Percentiles rank a stretch among this genome's conserved stretches.
phyloP scores from a whole-genome alignment of 2,329 filamentous ascomycete species.

The Dactylellina leptospora region DNA sequence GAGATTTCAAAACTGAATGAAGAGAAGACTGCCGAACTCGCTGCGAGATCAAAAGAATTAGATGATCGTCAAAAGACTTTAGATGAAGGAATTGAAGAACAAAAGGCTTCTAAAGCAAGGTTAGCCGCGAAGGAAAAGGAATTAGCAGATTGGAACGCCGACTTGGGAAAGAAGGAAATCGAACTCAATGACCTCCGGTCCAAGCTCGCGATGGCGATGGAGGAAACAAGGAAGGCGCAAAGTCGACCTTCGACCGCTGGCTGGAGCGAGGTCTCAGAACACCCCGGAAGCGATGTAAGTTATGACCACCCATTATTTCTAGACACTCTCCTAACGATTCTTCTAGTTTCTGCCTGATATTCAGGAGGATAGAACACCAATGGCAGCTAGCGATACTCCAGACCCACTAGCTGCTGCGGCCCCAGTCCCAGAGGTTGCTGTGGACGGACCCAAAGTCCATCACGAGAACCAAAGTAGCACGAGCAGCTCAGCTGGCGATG shows the following conservation, averaged over 20 bases:
- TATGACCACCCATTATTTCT: neutral
- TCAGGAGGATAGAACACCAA: slow-evolving; percentile 27
- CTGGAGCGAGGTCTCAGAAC: slow-evolving; percentile 31
- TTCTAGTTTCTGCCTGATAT: slow-evolving; percentile 18
- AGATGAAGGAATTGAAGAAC: slow-evolving; percentile 28
- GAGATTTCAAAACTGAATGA: slow-evolving; percentile 11
- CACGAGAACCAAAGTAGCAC: slow-evolving; percentile 24
- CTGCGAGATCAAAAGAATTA: slow-evolving; percentile 21
- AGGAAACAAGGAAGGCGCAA: slow-evolving; percentile 28
- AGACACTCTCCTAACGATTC: neutral
- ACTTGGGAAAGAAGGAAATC: slow-evolving; percentile 20
- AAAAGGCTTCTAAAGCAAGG: slow-evolving; percentile 7
- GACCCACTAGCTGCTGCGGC: slow-evolving; percentile 13
- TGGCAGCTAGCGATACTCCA: slow-evolving; percentile 6
- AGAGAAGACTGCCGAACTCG: slow-evolving; percentile 12
- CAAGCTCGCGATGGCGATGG: slow-evolving; percentile 30
- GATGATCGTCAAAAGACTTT: slow-evolving; percentile 24
- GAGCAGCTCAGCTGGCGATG: slow-evolving; percentile 32
- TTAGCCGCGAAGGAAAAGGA: slow-evolving; percentile 30
- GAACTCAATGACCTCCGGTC: slow-evolving; percentile 27
- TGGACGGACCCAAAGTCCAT: slow-evolving; percentile 17
- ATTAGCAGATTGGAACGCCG: slow-evolving; percentile 23
- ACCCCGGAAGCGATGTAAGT: slow-evolving; percentile 27
- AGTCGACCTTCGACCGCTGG: slow-evolving; percentile 46
- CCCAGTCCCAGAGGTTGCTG: slow-evolving; percentile 12